Conservation (phyloP, 1,139 yeast species). For the Taiozyma onychis region DNA sequence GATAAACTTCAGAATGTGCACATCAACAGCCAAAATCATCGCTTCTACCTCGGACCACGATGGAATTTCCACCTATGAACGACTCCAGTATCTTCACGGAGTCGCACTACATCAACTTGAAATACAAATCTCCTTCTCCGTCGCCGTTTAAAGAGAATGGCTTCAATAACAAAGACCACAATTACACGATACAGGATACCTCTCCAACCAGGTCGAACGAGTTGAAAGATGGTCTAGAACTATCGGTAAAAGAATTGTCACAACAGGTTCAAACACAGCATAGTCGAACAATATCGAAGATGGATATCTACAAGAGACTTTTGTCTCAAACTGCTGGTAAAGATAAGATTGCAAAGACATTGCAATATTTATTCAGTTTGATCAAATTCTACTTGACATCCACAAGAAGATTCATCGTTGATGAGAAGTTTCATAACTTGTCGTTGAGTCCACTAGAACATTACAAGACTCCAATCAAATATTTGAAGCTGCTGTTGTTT, state of each 20-base stretch:
- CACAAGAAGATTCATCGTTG: constrained; percentile 28
- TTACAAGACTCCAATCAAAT: constrained; percentile 19
- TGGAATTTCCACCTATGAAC: not conserved
- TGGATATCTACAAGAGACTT: constrained; percentile 47
- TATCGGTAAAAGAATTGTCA: not conserved
- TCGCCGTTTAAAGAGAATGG: constrained; percentile 6
- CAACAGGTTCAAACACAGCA: not conserved
- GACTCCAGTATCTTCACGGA: not conserved
- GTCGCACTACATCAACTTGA: constrained; percentile 2
- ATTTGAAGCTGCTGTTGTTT: constrained; percentile 22
- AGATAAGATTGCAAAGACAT: constrained; percentile 62
- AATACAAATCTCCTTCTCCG: constrained; percentile 7
- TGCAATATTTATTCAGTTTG: constrained; percentile 53
- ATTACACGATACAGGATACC: not conserved
- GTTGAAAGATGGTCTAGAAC: not conserved
- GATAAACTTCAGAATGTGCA: not conserved
- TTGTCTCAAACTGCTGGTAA: constrained; percentile 57
- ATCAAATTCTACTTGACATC: constrained; percentile 43
- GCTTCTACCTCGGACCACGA: not conserved
- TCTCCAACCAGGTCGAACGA: not conserved
- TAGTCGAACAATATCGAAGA: constrained; percentile 10
- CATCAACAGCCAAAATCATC: not conserved
- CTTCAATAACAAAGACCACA: not conserved
- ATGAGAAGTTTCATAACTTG: constrained; percentile 19
- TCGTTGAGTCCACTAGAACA: constrained; percentile 18